phyloP scores from a whole-genome alignment of 2,329 filamentous ascomycete species.

The Sphaerulina musiva region DNA sequence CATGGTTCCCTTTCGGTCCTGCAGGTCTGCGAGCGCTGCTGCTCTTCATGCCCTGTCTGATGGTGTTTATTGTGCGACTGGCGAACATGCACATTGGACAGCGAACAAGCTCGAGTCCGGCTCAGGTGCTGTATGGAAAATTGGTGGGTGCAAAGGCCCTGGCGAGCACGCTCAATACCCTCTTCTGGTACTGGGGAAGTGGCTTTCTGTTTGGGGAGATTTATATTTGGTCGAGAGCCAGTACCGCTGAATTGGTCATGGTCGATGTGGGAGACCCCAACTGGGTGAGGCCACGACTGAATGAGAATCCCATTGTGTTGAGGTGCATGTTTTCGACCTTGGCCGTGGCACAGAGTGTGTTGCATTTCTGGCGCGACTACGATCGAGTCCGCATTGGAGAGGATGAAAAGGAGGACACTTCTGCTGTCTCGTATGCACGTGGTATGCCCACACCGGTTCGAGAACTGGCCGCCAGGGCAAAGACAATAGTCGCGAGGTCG shows the following conservation, averaged over 20 bases:
- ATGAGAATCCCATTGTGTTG: conserved; percentile 80
- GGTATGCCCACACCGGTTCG: conserved; percentile 5
- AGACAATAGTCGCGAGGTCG: conserved; percentile 17
- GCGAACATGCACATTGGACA: conserved; percentile 37
- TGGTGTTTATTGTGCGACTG: conserved; percentile 78
- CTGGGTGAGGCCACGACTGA: conserved; percentile 66
- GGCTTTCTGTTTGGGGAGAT: conserved; percentile 73
- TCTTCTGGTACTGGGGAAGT: conserved; percentile 70
- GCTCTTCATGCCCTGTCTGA: conserved; percentile 68
- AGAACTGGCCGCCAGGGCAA: conserved; percentile 6
- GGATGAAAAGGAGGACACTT: conserved; percentile 6
- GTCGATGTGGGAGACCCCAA: conserved; percentile 59
- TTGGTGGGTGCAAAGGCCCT: conserved; percentile 29
- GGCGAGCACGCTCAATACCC: conserved; percentile 40
- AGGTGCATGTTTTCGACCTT: conserved; percentile 63
- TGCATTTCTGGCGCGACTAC: conserved; percentile 66
- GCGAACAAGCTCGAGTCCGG: conserved; percentile 61
- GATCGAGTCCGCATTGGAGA: conserved; percentile 56
- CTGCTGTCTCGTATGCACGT: conserved; percentile 4
- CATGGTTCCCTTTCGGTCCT: conserved; percentile 74
- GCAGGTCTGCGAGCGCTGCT: conserved; percentile 67
- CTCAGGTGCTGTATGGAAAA: conserved; percentile 57
- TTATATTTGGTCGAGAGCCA: conserved; percentile 64
- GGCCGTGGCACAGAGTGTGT: conserved; percentile 60
- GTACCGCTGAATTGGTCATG: conserved; percentile 59